phyloP scores from a whole-genome alignment of 1,139 yeast genomes.

The Suhomyces ambrosiae region DNA sequence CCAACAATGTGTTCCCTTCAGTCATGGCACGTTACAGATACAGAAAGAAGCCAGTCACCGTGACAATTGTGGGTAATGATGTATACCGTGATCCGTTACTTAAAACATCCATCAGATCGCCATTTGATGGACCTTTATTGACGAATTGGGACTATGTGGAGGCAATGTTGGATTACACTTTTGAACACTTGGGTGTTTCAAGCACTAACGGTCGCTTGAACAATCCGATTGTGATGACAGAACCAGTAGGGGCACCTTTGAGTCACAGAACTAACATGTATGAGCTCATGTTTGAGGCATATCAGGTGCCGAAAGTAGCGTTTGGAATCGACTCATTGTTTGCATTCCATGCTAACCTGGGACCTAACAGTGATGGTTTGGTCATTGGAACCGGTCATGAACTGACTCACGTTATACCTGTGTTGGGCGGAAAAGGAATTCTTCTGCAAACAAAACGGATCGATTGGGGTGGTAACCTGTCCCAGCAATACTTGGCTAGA shows the following conservation, averaged over 20 bases:
- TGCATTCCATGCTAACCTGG: slow-evolving; percentile 57
- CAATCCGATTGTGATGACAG: slow-evolving; percentile 84
- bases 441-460: slow-evolving; percentile 74
- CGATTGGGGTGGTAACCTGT: slow-evolving; percentile 88
- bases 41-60: slow-evolving; percentile 62
- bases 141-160: slow-evolving; percentile 95
- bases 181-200: slow-evolving; percentile 72
- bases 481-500: slow-evolving; percentile 63
- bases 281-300: slow-evolving; percentile 82
- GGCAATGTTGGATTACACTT: slow-evolving; percentile 77
- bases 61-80: slow-evolving; percentile 83
- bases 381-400: slow-evolving; percentile 85
- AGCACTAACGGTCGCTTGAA: slow-evolving; percentile 56
- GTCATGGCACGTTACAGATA: slow-evolving; percentile 76
- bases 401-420: slow-evolving; percentile 81
- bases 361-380: slow-evolving; percentile 54
- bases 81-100: slow-evolving; percentile 69
- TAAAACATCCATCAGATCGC: slow-evolving; percentile 69
- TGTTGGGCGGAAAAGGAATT: slow-evolving; percentile 64
- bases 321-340: slow-evolving; percentile 84
- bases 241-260: slow-evolving; percentile 68
- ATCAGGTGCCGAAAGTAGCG: slow-evolving; percentile 69
- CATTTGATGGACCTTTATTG: slow-evolving; percentile 83
- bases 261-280: slow-evolving; percentile 74
- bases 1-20: slow-evolving; percentile 71